A percentile compares a stretch with the other conserved stretches of the same genome.
These are phyloP conservation scores for Rusavskia elegans DNA, from an alignment of 495 filamentous ascomycete genomes.

Conservation along the genomic window DNA sequence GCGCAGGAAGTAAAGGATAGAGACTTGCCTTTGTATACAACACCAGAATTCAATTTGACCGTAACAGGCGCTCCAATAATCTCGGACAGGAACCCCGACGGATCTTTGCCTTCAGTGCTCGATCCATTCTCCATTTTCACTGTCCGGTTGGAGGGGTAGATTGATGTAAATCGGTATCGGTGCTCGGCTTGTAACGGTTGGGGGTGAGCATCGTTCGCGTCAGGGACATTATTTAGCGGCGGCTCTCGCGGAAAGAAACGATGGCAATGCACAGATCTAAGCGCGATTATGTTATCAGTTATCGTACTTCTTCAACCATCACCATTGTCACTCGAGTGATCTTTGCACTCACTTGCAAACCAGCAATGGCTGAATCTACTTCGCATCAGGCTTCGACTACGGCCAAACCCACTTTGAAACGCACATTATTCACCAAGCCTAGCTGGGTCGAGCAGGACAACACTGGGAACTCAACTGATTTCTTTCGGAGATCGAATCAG, in stretches of 20 bases:
- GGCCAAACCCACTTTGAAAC: constrained; percentile 25
- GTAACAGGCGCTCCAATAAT: constrained; percentile 86
- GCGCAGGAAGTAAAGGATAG: background rate
- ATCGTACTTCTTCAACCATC: no score
- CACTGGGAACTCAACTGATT: constrained; percentile 32
- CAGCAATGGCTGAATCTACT: constrained; percentile 2
- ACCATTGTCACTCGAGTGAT: no score
- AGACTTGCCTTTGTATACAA: constrained; percentile 74
- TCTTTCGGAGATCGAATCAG: constrained; percentile 53
- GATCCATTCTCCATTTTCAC: constrained; percentile 56
- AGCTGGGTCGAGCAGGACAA: constrained; percentile 31
- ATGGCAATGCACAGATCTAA: no score
- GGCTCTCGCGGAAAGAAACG: no score
- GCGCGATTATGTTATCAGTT: no score
- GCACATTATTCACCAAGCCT: constrained; percentile 52
- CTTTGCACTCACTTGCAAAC: background rate
- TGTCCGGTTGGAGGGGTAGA: background rate
- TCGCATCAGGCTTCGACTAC: background rate
- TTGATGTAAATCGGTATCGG: background rate
- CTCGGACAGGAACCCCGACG: constrained; percentile 75
- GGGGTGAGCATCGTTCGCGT: no score
- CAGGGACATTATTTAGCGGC: no score
- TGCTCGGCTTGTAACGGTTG: background rate
- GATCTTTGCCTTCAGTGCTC: constrained; percentile 61
- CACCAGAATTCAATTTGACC: constrained; percentile 89